phyloP scores from a whole-genome alignment of 345 rosid genomes.

The Crucihimalaya himalaica region DNA sequence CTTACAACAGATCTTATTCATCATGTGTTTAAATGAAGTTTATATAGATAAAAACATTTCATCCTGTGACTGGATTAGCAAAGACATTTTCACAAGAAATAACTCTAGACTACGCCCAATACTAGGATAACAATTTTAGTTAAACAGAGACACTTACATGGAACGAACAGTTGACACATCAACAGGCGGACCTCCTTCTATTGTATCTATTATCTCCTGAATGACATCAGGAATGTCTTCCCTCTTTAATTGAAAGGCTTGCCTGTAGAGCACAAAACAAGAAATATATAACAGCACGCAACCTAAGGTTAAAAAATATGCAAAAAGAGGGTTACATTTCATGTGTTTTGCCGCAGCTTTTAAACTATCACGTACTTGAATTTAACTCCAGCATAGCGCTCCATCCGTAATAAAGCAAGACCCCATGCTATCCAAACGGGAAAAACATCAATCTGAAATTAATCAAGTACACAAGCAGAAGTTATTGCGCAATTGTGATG shows the following conservation, averaged over 20 bases:
- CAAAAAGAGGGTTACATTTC: too few species aligned
- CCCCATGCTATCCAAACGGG: constrained; percentile 99
- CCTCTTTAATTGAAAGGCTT: constrained; percentile 87
- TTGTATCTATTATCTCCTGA: constrained; percentile 83
- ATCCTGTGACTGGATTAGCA: constrained; percentile 1
- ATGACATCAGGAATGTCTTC: constrained; percentile 67
- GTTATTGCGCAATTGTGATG: constrained; percentile 14
- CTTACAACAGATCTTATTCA: background rate
- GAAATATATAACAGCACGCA: constrained; percentile 15
- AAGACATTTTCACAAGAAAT: background rate
- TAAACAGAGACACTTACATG: constrained; percentile 60
- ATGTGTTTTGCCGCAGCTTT: background rate
- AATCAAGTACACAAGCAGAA: constrained; percentile 26
- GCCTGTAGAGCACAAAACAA: constrained; percentile 59
- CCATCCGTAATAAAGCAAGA: constrained; percentile 92
- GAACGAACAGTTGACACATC: constrained; percentile 90
- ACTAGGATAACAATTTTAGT: background rate
- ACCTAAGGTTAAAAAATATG: background rate
- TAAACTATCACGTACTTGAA: constrained; percentile 65
- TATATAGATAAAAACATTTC: constrained; percentile 10
- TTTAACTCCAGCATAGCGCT: constrained; percentile 84
- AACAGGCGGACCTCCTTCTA: constrained; percentile 96
- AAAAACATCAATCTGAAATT: constrained; percentile 81
- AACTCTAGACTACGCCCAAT: background rate
- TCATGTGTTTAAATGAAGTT: constrained; percentile 21